phyloP scores from a whole-genome alignment of 1,284 basidiomycete genomes.

The Vanrija humicola region DNA sequence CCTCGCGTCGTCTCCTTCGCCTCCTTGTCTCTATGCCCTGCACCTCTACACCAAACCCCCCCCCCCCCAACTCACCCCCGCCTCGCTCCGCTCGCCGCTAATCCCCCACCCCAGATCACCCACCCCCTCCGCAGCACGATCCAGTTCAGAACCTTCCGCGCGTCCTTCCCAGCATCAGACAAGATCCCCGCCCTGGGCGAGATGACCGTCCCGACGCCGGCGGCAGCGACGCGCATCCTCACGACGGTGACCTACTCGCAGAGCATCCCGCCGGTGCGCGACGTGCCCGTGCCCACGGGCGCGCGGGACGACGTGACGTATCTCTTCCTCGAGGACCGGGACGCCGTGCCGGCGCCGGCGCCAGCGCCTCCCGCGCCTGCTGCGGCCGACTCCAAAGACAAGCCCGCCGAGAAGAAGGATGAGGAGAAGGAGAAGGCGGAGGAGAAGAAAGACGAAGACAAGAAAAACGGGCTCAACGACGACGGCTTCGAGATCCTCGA shows the following conservation, averaged over 20 bases:
- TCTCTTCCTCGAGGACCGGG: conserved; percentile 38
- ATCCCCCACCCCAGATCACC: conserved; percentile 22
- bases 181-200: not conserved
- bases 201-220: conserved; percentile 2
- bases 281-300: conserved; percentile 13
- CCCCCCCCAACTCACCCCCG: not conserved
- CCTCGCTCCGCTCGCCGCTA: not conserved
- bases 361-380: not conserved
- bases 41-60: too few relatives aligned
- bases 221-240: conserved; percentile 18
- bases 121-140: conserved; percentile 29
- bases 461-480: conserved; percentile 12
- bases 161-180: conserved; percentile 17
- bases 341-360: not conserved
- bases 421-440: not conserved
- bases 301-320: conserved; percentile 34
- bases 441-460: not conserved
- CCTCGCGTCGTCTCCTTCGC: not conserved
- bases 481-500: conserved; percentile 37
- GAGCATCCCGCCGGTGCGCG: conserved; percentile 14
- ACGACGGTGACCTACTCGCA: conserved; percentile 31
- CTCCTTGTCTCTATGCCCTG: not conserved
- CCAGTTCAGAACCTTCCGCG: conserved; percentile 39
- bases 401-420: not conserved
- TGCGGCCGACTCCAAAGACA: not conserved